Evolutionary conservation across 371 early-diverging fungal species (phyloP), one percentile per base, ranked within the genome.

Genomic region (Mortierella polycephala): DNA sequence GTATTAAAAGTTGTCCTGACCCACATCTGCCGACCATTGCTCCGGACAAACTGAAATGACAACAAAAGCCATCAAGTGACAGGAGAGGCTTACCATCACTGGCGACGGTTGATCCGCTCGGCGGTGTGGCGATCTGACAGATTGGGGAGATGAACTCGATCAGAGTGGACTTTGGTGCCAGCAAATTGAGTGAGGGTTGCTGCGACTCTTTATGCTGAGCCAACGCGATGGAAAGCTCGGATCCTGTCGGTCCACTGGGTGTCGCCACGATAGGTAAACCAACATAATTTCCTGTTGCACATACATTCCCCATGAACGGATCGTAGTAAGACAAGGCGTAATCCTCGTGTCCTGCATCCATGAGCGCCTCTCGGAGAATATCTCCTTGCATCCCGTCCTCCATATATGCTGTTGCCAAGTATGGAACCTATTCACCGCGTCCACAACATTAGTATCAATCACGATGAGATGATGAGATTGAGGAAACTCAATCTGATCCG

Each of bases 261-360:
- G 72, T 64, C 10, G 60, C 69, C 20, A 77, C 12, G 10, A 68
- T 62, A 0, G 79, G 79, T 16, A 71, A 56, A 14, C 60, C 68
- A 8, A 60, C 42, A 42, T 61, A 72, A 4, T 13, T 47, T 8
- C 72, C 69, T 8, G 40, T n/a, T 1, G 69, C 69, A 47, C 72
- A 72, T 10, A 68, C 60, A 30, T 77, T 77, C 10, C 72, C 79
- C 52, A 54, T 44, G 58, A 64, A 71, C 1, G 79, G 79, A 47
- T 77, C 72, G 39, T 71, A 72, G 37, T 61, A 57, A 16, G 57
- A n/a, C 13, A 64, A 50, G 1, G 21, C 23, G 20, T 60, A 71
- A 20, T 71, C 69, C 9, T 72, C 55, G n/a, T 63, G 53, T 51
- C 42, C 46, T 5, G n/a, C 21, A 21, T 75, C 67, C 5, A 57